Base-by-base conservation (phyloP, 2,329 filamentous ascomycete genomes). In the Ustilaginoidea virens region DNA sequence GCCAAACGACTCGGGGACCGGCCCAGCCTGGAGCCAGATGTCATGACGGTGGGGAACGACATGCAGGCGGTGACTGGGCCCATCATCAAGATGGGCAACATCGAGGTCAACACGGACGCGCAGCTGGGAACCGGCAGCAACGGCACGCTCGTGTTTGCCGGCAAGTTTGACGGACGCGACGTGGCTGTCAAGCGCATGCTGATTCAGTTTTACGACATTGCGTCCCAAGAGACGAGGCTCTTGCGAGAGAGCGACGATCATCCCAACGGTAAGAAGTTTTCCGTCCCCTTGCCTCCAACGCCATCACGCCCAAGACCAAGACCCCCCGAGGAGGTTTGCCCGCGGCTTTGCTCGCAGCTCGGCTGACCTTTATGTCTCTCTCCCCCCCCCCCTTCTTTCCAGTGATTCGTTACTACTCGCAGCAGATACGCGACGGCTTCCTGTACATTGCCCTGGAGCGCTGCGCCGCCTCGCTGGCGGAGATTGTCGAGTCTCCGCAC, bases 161-260 rank as follows among this genome's bases (percentile, higher is more conserved):
- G 90, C n/a, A 81, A 76, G 30, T 96, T 92, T 49, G 90, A 92
- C 49, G 85, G 85, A 15, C 77, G 86, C 28, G 79, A 86, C 25
- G 87, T 98, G 16, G 90, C 90, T 1, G 83, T 98, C 27, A 98
- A 98, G 61, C 74, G 90, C 19, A 92, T 98, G 83, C 63, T 96
- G 35, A 82, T 87, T 19, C 82, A 93, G 41, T 94, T 94, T 44
- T 94, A 86, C 48, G 87, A 93, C 39, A 81, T 98, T 41, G 90
- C 90, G 1, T 85, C 82, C 8, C 85, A 93, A 44, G 90, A 98
- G 55, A 92, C 93, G 1, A 79, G 79, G 35, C 63, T 96, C 29
- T 58, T 98, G 8, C 70, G 92, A 35, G 85, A 94, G 51, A 94
- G 86, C 45, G 90, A 98, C 41, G 81, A 94, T 43, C 90, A 98